Evolutionary conservation across 2,329 filamentous ascomycete genomes (phyloP), one percentile per base, ranked within the genome.

Genomic region (Pseudogymnoascus sp.): DNA sequence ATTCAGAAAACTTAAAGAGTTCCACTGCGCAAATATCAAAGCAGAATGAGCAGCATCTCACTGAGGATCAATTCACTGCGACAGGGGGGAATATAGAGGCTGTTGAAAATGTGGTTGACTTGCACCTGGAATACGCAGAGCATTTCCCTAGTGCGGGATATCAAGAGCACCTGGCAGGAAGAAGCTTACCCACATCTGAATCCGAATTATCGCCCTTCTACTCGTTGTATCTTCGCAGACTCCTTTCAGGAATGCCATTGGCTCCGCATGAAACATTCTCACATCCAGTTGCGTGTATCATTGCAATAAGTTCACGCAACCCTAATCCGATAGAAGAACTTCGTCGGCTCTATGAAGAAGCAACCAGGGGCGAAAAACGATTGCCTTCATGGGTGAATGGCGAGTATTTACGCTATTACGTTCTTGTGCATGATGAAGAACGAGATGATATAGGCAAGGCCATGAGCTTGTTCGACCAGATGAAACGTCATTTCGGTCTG

Each of bases 401-500:
- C 31, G 92, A 97, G 66, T 99, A 95, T 74, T 79, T 99, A 67
- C 85, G 95, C 67, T 99, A 99, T 75, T 99, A 99, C 75, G 90
- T 99, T 14, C 80, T 99, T 44, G 88, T 99, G 16, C 95, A 99
- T 71, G 95, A 99, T 70, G 96, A 99, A 76, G 95, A 99, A 72
- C 86, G 86, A 65, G 93, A 96, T 72, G 93, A 99, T 73, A 96
- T 97, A 65, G 85, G 86, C 38, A 89, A 92, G 75, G 96, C 93
- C 11, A 93, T 93, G 75, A 85, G 86, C 16, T 80, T 97, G 29
- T 99, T 96, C 75, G 95, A 99, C 70, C 91, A 97, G 75, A 99
- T 99, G 96, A 99, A 97, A 76, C 86, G 95, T n/a, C 91, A 97
- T 76, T 91, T 99, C 67, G 95, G 95, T 1, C 79, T 97, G 59